These are phyloP conservation scores for Chrysochromulina tobinii DNA, from an alignment of 78 protist genomes.

Conservation along the genomic window DNA sequence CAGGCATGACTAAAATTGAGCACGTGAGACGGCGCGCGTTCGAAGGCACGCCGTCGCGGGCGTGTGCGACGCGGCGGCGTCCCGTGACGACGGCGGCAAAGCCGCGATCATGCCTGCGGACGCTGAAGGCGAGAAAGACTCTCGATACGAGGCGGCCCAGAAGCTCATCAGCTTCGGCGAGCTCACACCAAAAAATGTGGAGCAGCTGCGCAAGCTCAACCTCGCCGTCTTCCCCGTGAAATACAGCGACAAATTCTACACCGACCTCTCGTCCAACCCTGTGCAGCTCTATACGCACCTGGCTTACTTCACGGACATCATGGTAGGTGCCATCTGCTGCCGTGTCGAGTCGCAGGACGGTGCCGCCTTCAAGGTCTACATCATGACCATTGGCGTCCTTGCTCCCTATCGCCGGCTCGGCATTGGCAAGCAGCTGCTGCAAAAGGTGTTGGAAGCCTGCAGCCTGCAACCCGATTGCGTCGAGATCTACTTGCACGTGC, in stretches of 20 bases:
- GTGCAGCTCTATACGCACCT: not conserved
- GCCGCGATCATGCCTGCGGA: too few relatives aligned
- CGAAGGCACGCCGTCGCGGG: too few relatives aligned
- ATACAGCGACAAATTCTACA: not conserved
- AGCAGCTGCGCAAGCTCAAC: slow-evolving; percentile 7
- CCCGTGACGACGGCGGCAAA: too few relatives aligned
- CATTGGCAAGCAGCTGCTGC: not conserved
- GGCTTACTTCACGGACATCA: not conserved
- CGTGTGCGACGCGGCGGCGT: too few relatives aligned
- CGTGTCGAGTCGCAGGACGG: not conserved
- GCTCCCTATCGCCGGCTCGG: slow-evolving; percentile 1
- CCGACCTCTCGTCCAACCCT: not conserved
- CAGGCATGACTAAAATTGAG: too few relatives aligned
- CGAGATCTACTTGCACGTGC: slow-evolving; percentile 19
- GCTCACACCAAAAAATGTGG: not conserved
- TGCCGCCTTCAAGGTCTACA: not conserved
- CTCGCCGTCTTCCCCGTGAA: not conserved
- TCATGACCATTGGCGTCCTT: slow-evolving; percentile 23
- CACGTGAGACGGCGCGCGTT: too few relatives aligned
- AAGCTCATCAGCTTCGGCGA: not conserved
- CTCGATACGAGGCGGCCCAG: not conserved
- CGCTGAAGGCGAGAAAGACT: not conserved
- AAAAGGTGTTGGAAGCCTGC: too few relatives aligned
- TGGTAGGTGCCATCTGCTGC: not conserved
- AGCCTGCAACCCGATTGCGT: not conserved